Evolutionary conservation across 192 early-diverging fungal species (phyloP).

Genomic region (Linnemannia zychae): DNA sequence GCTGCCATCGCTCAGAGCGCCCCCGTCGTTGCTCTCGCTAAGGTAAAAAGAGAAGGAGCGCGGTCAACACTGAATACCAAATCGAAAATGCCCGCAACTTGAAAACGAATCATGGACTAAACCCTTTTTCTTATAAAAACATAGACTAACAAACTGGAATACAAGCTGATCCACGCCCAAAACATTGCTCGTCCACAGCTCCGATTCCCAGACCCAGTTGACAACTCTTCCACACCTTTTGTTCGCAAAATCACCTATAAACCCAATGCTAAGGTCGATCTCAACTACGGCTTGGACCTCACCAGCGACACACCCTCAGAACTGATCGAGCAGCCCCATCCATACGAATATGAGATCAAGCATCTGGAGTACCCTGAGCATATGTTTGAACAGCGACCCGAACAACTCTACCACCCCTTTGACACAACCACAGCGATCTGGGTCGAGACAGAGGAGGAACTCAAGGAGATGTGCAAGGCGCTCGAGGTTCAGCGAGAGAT

Average conservation of each 20-base stretch:
- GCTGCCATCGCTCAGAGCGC: constrained; percentile 58
- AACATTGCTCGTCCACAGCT: constrained; percentile 91
- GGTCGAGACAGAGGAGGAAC: constrained; percentile 83
- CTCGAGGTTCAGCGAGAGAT: constrained; percentile 78
- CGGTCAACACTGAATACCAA: not conserved
- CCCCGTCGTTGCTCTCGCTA: constrained; percentile 62
- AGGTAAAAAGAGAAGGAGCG: constrained; percentile 6
- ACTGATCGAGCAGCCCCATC: constrained; percentile 71
- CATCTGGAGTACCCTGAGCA: constrained; percentile 79
- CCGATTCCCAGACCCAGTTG: constrained; percentile 85
- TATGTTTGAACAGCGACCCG: constrained; percentile 70
- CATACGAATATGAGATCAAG: constrained; percentile 92
- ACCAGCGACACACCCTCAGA: constrained; percentile 25
- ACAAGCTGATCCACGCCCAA: constrained; percentile 74
- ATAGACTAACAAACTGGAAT: constrained; percentile 57
- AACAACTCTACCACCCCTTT: constrained; percentile 70
- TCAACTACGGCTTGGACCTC: constrained; percentile 69
- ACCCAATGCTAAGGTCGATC: constrained; percentile 82
- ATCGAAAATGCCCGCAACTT: not conserved
- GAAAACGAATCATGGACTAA: not conserved
- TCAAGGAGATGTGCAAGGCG: constrained; percentile 73
- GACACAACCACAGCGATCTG: constrained; percentile 81
- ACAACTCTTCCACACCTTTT: constrained; percentile 89
- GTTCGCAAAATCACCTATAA: constrained; percentile 86
- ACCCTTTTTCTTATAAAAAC: not conserved